Conservation (phyloP, 129 eudicot genomes). For the Glebionis coronaria region DNA sequence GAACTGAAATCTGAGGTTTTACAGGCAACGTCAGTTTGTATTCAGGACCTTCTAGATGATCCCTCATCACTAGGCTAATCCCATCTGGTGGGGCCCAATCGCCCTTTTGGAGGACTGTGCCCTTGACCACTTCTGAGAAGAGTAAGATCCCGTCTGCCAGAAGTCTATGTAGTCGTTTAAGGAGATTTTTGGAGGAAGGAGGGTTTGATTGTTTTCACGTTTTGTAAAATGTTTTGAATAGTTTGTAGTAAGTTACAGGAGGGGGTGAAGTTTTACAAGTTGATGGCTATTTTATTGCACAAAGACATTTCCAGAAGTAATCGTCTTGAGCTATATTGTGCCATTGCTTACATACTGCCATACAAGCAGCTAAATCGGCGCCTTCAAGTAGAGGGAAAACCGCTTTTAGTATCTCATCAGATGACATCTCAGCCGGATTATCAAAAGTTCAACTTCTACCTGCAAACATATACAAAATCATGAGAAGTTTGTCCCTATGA, state of each 20-base stretch:
- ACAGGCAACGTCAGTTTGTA: conserved; percentile 81
- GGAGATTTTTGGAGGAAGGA: conserved; percentile 74
- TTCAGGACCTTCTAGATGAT: conserved; percentile 69
- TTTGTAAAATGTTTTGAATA: conserved; percentile 53
- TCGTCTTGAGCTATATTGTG: conserved; percentile 69
- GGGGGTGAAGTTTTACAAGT: conserved; percentile 57
- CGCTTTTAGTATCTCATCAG: conserved; percentile 63
- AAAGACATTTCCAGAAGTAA: conserved; percentile 87
- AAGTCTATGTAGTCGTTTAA: conserved; percentile 76
- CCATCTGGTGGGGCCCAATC: conserved; percentile 66
- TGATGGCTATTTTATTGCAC: conserved; percentile 88
- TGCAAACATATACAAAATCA: conserved; percentile 18
- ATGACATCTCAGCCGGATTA: conserved; percentile 34
- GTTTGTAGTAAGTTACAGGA: conserved; percentile 48
- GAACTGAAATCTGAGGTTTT: conserved; percentile 57
- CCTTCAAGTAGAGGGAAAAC: conserved; percentile 83
- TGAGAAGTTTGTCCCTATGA: not conserved
- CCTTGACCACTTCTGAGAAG: conserved; percentile 72
- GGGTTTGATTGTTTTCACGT: conserved; percentile 44
- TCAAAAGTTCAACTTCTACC: conserved; percentile 20
- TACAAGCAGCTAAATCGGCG: conserved; percentile 74
- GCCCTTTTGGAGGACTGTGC: conserved; percentile 58
- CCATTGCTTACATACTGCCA: conserved; percentile 82
- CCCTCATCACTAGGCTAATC: conserved; percentile 42
- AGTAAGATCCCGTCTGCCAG: conserved; percentile 63